A percentile compares a stretch with the other conserved stretches of the same genome.
Conservation (phyloP, 768 basidiomycete species). For the Amanita rubescens region DNA sequence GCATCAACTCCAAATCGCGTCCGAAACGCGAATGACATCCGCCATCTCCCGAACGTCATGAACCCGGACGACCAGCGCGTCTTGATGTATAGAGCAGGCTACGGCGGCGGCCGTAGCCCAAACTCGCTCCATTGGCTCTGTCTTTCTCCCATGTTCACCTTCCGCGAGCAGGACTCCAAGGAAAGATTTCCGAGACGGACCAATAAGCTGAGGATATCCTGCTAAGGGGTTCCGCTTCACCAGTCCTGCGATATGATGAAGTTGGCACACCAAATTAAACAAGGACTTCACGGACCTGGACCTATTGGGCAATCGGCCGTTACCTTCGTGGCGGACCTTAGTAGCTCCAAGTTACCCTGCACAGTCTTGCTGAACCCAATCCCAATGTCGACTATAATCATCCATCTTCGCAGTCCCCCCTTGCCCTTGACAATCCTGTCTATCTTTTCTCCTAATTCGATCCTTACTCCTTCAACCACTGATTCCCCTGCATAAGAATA, state of each 20-base stretch:
- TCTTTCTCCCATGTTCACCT: constrained; percentile 43
- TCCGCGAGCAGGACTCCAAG: constrained; percentile 57
- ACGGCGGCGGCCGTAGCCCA: constrained; percentile 80
- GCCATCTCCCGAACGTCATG: constrained; percentile 71
- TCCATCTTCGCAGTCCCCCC: constrained; percentile 79
- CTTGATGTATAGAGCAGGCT: constrained; percentile 67
- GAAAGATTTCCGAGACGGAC: constrained; percentile 80
- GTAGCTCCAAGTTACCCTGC: constrained; percentile 62
- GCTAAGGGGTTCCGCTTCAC: constrained; percentile 38
- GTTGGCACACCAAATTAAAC: constrained; percentile 1
- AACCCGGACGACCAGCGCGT: constrained; percentile 67
- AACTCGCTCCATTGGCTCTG: constrained; percentile 56
- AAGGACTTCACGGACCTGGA: background rate
- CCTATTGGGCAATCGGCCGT: constrained; percentile 28
- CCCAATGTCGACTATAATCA: constrained; percentile 86
- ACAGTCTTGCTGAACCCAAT: constrained; percentile 90
- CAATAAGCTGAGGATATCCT: constrained; percentile 65
- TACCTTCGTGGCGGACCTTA: constrained; percentile 44
- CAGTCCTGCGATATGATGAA: constrained; percentile 1
- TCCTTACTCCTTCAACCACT: constrained; percentile 59
- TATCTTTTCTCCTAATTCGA: constrained; percentile 68
- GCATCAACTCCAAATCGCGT: constrained; percentile 41
- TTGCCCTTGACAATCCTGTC: constrained; percentile 53
- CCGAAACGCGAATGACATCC: constrained; percentile 65
- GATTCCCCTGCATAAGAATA: constrained; percentile 35